These are phyloP conservation scores for Penicillium sp. DNA, from an alignment of 2,329 filamentous ascomycete species.

Conservation along the genomic window DNA sequence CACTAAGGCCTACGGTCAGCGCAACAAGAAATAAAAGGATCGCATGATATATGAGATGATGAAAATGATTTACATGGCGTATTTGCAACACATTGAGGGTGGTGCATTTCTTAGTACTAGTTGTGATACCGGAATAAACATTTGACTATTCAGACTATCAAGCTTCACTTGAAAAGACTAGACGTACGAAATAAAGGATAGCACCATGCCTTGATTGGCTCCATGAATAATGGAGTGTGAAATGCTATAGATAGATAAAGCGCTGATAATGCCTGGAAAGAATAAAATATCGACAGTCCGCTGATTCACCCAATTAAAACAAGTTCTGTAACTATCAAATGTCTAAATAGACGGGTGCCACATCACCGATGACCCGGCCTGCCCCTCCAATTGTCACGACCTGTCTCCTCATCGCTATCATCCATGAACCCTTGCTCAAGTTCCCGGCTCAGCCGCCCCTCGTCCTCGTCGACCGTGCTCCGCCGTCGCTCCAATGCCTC, in stretches of 20 bases:
- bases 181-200: neutral
- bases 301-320: neutral
- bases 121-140: conserved; percentile 29
- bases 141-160: neutral
- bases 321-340: neutral
- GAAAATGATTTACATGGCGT: conserved; percentile 22
- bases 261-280: conserved; percentile 11
- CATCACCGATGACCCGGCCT: conserved; percentile 22
- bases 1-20: conserved; percentile 89
- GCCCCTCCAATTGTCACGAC: conserved; percentile 34
- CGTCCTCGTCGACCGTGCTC: conserved; percentile 46
- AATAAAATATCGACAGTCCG: neutral
- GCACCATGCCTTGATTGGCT: neutral
- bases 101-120: conserved; percentile 8
- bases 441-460: conserved; percentile 74
- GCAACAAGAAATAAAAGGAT: conserved; percentile 42
- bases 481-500: conserved; percentile 50
- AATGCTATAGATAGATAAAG: neutral
- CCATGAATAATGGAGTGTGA: neutral
- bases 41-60: conserved; percentile 11
- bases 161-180: neutral
- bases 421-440: conserved; percentile 77
- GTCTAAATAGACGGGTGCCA: neutral
- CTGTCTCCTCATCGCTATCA: conserved; percentile 68
- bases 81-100: conserved; percentile 9